Evolutionary conservation across 2,329 filamentous ascomycete species (phyloP).

Genomic region (Botrytis cinerea): DNA sequence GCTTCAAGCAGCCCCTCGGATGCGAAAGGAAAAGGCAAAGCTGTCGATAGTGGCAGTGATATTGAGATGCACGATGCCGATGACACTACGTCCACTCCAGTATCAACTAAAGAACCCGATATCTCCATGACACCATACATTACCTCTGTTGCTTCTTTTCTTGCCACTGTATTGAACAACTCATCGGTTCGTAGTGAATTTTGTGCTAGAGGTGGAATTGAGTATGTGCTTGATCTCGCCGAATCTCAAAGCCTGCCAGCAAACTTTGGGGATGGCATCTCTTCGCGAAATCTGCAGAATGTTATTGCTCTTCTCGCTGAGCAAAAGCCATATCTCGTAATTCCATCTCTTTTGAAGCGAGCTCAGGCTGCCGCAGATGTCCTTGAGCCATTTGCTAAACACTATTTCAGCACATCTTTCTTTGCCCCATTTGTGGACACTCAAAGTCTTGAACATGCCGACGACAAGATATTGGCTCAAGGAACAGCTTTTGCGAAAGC

Average conservation of each 20-base stretch:
- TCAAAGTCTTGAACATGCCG: constrained; percentile 43
- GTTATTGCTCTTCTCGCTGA: constrained; percentile 80
- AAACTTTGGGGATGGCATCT: constrained; percentile 66
- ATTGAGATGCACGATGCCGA: constrained; percentile 66
- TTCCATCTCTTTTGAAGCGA: constrained; percentile 78
- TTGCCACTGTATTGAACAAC: constrained; percentile 48
- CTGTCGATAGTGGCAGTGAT: constrained; percentile 53
- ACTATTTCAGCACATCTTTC: constrained; percentile 58
- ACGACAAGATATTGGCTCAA: constrained; percentile 50
- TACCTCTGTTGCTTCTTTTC: constrained; percentile 73
- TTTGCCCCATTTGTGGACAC: constrained; percentile 67
- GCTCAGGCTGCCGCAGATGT: constrained; percentile 68
- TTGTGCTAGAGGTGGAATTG: constrained; percentile 76
- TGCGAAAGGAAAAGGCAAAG: constrained; percentile 46
- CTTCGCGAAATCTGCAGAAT: constrained; percentile 69
- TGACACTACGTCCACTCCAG: constrained; percentile 19
- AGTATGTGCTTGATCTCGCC: constrained; percentile 80
- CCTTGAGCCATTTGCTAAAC: constrained; percentile 63
- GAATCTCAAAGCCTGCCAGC: constrained; percentile 79
- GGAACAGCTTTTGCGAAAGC: constrained; percentile 81
- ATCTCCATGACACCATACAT: constrained; percentile 57
- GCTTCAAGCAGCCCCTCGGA: constrained; percentile 35
- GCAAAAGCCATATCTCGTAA: constrained; percentile 73
- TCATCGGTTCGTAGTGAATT: constrained; percentile 53
- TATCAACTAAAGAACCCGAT: constrained; percentile 32